Evolutionary conservation across 805 yeast species (phyloP), one percentile per base, ranked within the genome.

Genomic region (Yarrowia osloensis): DNA sequence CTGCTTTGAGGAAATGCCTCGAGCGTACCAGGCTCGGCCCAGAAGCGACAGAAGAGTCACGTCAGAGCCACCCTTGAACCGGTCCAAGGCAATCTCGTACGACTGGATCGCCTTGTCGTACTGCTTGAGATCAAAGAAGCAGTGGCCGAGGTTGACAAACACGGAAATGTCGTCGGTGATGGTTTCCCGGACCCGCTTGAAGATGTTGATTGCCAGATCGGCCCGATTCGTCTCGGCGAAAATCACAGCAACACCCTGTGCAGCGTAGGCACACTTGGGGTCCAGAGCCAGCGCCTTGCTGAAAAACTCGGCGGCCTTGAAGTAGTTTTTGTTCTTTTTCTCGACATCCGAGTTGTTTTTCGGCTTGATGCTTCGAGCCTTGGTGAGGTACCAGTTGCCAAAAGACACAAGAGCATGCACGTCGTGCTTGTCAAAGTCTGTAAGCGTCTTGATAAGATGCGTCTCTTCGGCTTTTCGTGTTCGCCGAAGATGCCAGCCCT

Each of bases 171-270:
- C 97, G 74, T 89, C 88, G 49, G 54, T 46, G 70, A 93, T 81
- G 5, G 98, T 88, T 73, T 95, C 99, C 74, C 97, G 85, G 66
- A 93, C 86, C 72, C 93, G 91, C 76, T 96, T 85, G 73, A 95
- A 87, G 52, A 93, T 88, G 71, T 91, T 96, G 73, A 93, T 81
- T 0, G 98, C 97, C 69, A 87, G 82, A 28, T 85, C 86, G 37
- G 85, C 79, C 26, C 74, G 75, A 71, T 90, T 87, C 73, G 87
- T 88, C 73, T 94, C 98, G 12, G 96, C 96, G 76, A 91, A 89
- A 4, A 92, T 86, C 67, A 95, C 91, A 1, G 98, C 98, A 69
- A 95, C 82, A 67, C 99, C 99, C 77, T 95, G 99, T 0, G 99
- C 98, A 5, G 99, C 99, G 79, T 88, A 95, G 0, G 93, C 94